A percentile compares a stretch with the other conserved stretches of the same genome.
Evolutionary conservation across 306 rosid genomes (phyloP).

Genomic region (Nissolia schottii): DNA sequence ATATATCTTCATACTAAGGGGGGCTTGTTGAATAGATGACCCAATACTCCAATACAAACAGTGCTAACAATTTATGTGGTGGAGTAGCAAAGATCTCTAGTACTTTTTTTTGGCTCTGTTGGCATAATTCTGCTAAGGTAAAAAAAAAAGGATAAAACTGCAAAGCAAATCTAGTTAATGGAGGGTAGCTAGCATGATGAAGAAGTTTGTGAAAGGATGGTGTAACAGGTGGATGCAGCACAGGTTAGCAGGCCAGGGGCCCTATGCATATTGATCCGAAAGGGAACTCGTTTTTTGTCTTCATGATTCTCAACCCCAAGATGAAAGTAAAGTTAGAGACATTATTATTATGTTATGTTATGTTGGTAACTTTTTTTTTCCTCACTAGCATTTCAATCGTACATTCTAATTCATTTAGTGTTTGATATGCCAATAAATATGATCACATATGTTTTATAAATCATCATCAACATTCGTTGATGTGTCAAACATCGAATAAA

Average conservation of each 20-base stretch:
- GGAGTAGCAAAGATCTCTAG: neutral
- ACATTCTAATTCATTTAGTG: too few species aligned
- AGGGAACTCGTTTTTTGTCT: slow-evolving; percentile 23
- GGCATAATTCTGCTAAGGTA: neutral
- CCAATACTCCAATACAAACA: slow-evolving; percentile 32
- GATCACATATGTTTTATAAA: too few species aligned
- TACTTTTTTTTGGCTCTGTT: neutral
- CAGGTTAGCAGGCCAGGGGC: neutral
- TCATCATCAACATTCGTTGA: too few species aligned
- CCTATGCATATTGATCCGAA: neutral
- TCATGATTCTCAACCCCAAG: slow-evolving; percentile 18
- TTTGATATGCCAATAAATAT: too few species aligned
- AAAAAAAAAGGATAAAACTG: neutral
- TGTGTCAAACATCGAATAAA: too few species aligned
- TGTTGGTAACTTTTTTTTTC: slow-evolving; percentile 29
- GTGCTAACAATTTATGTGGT: neutral
- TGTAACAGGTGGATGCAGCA: slow-evolving; percentile 17
- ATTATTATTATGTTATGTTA: slow-evolving; percentile 26
- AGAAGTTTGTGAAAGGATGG: neutral
- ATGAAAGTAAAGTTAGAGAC: slow-evolving; percentile 18
- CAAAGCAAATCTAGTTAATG: neutral
- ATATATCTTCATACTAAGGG: neutral
- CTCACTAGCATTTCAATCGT: slow-evolving; percentile 1
- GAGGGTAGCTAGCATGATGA: slow-evolving; percentile 15
- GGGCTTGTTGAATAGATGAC: slow-evolving; percentile 25